These are phyloP conservation scores for Arabis hirsuta DNA, from an alignment of 345 rosid genomes.

Conservation along the genomic window DNA sequence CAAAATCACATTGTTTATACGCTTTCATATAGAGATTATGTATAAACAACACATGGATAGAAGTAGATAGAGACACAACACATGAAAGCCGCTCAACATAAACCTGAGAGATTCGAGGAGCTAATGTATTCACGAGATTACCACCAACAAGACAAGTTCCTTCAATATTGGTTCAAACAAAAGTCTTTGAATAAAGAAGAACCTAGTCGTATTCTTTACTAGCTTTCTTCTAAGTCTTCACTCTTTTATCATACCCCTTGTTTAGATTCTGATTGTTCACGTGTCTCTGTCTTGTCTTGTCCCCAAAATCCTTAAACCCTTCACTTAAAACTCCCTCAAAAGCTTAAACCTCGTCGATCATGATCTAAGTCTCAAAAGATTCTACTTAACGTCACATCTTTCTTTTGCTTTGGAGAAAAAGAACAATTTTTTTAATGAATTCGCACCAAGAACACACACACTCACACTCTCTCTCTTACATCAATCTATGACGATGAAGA, in stretches of 20 bases:
- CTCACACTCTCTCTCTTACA: constrained; percentile 32
- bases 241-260: constrained; percentile 51
- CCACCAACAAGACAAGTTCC: constrained; percentile 36
- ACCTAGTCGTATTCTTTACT: constrained; percentile 41
- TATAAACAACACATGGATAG: neutral
- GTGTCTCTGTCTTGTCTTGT: constrained; percentile 62
- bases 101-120: constrained; percentile 43
- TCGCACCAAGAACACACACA: constrained; percentile 26
- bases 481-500: constrained; percentile 31
- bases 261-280: constrained; percentile 48
- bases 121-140: constrained; percentile 34
- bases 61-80: neutral
- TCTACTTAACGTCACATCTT: constrained; percentile 23
- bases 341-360: constrained; percentile 29
- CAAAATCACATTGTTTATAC: neutral
- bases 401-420: constrained; percentile 7
- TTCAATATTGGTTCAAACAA: constrained; percentile 15
- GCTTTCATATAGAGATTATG: neutral
- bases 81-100: constrained; percentile 19
- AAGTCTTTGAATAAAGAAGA: constrained; percentile 37
- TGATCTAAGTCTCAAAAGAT: constrained; percentile 23
- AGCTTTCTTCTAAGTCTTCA: constrained; percentile 48
- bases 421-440: neutral
- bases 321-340: constrained; percentile 22
- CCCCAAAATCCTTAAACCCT: constrained; percentile 40